phyloP scores from a whole-genome alignment of 2,329 filamentous ascomycete genomes.

The Myrmaecium sp. region DNA sequence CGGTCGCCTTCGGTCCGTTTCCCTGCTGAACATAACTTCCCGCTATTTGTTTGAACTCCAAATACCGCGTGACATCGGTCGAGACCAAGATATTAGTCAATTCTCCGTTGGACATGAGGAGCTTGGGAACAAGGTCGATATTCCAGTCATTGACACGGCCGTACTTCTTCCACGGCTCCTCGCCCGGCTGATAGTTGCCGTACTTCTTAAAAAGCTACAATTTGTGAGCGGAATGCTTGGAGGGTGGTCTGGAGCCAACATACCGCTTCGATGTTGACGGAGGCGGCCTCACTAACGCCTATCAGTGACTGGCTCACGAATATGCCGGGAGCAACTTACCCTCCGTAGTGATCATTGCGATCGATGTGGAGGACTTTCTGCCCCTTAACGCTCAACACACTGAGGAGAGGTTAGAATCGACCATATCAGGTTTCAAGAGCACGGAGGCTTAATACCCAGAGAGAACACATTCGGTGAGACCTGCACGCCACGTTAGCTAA shows the following conservation, averaged over 20 bases:
- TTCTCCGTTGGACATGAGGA: conserved; percentile 97
- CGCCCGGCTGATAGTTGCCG: conserved; percentile 59
- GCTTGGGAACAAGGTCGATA: conserved; percentile 95
- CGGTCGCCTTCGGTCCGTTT: conserved; percentile 62
- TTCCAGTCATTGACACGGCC: conserved; percentile 97
- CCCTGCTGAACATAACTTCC: conserved; percentile 95
- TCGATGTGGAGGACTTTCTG: conserved; percentile 99
- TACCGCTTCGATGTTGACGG: conserved; percentile 77
- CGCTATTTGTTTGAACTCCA: conserved; percentile 50
- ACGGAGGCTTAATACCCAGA: conserved; percentile 50
- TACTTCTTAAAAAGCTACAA: conserved; percentile 88
- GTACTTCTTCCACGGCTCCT: conserved; percentile 97
- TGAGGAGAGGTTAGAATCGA: conserved; percentile 21
- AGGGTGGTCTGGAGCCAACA: conserved; percentile 33
- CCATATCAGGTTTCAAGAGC: not conserved
- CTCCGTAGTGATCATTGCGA: conserved; percentile 95
- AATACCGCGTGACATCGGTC: conserved; percentile 50
- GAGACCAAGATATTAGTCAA: conserved; percentile 97
- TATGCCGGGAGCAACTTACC: conserved; percentile 39
- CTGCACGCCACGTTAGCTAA: conserved; percentile 31
- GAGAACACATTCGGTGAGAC: conserved; percentile 96
- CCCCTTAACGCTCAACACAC: conserved; percentile 93
- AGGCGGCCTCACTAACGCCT: conserved; percentile 64
- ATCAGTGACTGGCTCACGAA: conserved; percentile 10
- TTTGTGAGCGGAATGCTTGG: conserved; percentile 14